Conservation (phyloP, 495 filamentous ascomycete genomes). For the Aspergillus leporis region DNA sequence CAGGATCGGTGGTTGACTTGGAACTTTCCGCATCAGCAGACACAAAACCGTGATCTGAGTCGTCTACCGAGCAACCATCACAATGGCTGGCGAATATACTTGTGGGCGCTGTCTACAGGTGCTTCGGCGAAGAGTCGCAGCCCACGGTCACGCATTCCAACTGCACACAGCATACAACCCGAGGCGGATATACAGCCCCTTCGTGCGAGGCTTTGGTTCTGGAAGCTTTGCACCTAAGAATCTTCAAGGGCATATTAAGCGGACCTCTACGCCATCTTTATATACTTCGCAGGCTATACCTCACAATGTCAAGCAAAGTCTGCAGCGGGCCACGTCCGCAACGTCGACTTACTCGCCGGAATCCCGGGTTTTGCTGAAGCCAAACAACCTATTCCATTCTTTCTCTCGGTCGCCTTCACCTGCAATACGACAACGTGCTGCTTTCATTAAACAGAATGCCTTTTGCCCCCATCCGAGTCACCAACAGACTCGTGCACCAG, state of each 20-base stretch:
- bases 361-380: constrained; percentile 58
- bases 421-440: constrained; percentile 79
- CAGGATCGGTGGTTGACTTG: too few species aligned
- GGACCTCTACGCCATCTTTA: constrained; percentile 5
- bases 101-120: constrained; percentile 46
- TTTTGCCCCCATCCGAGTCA: constrained; percentile 90
- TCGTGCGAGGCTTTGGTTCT: constrained; percentile 36
- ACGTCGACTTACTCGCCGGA: constrained; percentile 25
- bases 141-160: constrained; percentile 20
- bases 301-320: constrained; percentile 8
- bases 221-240: constrained; percentile 21
- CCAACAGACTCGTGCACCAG: constrained; percentile 61
- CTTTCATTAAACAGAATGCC: constrained; percentile 85
- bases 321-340: constrained; percentile 31
- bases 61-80: constrained; percentile 9
- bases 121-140: constrained; percentile 30
- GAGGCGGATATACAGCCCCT: constrained; percentile 26
- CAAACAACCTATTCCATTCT: constrained; percentile 88
- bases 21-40: background rate
- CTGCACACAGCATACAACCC: constrained; percentile 26
- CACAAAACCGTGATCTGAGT: background rate
- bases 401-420: constrained; percentile 85
- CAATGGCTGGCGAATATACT: constrained; percentile 45
- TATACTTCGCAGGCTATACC: background rate
- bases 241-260: constrained; percentile 20